These are phyloP conservation scores for Candida wancherniae DNA, from an alignment of 805 yeast genomes.

Conservation along the genomic window DNA sequence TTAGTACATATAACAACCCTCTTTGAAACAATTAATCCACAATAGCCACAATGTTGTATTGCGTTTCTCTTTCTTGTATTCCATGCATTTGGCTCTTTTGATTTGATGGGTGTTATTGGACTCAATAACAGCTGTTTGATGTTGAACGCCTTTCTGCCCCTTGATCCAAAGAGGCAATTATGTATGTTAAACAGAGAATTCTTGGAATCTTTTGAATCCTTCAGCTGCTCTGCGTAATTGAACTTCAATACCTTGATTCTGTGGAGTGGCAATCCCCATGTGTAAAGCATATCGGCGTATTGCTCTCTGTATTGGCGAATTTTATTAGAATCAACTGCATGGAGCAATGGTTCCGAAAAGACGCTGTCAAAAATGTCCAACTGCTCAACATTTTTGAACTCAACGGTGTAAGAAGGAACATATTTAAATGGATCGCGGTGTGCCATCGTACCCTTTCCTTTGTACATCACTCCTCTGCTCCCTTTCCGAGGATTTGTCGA, in stretches of 20 bases:
- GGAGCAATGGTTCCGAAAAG: conserved; percentile 37
- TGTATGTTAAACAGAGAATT: conserved; percentile 28
- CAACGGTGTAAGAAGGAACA: conserved; percentile 36
- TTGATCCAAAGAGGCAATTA: conserved; percentile 30
- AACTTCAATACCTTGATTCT: conserved; percentile 74
- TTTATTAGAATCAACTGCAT: conserved; percentile 31
- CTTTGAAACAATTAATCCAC: conserved; percentile 57
- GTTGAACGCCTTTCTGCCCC: conserved; percentile 18
- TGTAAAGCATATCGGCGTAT: conserved; percentile 71
- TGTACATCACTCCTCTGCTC: conserved; percentile 5
- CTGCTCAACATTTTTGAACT: conserved; percentile 41
- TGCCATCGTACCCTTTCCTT: conserved; percentile 3
- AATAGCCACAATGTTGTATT: conserved; percentile 54
- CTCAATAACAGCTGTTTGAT: conserved; percentile 20
- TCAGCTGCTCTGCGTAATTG: conserved; percentile 40
- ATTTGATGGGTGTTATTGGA: conserved; percentile 22
- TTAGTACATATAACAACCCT: conserved; percentile 61
- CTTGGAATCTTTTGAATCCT: not conserved
- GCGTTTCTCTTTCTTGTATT: conserved; percentile 20
- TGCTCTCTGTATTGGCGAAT: conserved; percentile 49
- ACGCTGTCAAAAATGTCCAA: conserved; percentile 43
- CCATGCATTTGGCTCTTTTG: conserved; percentile 28
- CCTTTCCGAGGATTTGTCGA: conserved; percentile 5
- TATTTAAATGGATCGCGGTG: conserved; percentile 5
- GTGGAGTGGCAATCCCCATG: conserved; percentile 82